Conservation (phyloP, 2,329 filamentous ascomycete species). For the Tolypocladium tundrense region DNA sequence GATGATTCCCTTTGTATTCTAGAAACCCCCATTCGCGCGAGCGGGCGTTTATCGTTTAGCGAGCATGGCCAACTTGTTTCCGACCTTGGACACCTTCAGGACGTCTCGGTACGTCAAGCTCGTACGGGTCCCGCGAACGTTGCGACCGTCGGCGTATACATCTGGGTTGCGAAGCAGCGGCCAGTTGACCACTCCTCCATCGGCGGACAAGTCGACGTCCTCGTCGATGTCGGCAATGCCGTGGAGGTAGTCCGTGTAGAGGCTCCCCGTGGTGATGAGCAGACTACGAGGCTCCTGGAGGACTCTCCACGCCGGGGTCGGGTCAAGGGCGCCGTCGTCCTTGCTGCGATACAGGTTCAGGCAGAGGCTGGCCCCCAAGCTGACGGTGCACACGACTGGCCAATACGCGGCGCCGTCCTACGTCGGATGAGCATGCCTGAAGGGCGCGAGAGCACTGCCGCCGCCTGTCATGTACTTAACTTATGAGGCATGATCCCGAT, state of each 20-base stretch:
- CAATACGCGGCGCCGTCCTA: constrained; percentile 77
- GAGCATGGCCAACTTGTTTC: constrained; percentile 52
- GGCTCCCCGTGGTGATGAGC: constrained; percentile 56
- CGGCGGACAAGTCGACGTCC: constrained; percentile 53
- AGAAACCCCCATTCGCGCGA: constrained; percentile 10
- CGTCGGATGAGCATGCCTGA: constrained; percentile 20
- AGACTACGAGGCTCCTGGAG: constrained; percentile 78
- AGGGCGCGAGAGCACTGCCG: constrained; percentile 3
- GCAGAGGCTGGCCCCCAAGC: constrained; percentile 67
- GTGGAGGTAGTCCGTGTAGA: constrained; percentile 65
- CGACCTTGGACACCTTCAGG: constrained; percentile 65
- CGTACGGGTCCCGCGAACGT: constrained; percentile 49
- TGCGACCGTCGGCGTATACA: constrained; percentile 39
- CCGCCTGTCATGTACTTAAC: constrained; percentile 21
- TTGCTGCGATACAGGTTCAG: constrained; percentile 64
- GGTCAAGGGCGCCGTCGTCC: constrained; percentile 46
- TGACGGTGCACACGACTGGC: constrained; percentile 83
- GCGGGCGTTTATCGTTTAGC: constrained; percentile 22
- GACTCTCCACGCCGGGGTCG: constrained; percentile 44
- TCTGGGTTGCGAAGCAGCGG: constrained; percentile 43
- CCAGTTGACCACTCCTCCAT: constrained; percentile 66
- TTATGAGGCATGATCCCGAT: constrained; percentile 98
- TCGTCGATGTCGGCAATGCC: constrained; percentile 58
- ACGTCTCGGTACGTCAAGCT: constrained; percentile 84
- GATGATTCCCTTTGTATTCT: constrained; percentile 66